phyloP scores from a whole-genome alignment of 345 rosid genomes.

The Salix brachista region DNA sequence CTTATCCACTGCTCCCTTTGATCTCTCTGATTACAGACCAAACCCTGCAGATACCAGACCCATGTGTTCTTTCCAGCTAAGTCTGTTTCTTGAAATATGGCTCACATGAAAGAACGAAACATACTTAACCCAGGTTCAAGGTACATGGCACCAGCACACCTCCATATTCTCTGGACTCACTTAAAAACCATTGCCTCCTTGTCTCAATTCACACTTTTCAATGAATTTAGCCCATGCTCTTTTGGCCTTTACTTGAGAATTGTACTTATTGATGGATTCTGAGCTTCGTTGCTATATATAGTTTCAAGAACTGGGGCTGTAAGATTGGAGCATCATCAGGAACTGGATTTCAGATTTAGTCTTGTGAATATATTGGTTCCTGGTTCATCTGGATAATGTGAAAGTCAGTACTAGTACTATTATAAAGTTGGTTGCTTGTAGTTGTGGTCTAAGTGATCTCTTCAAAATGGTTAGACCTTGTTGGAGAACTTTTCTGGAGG shows the following conservation, averaged over 20 bases:
- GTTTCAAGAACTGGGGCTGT: slow-evolving; percentile 9
- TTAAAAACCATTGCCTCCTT: slow-evolving; percentile 45
- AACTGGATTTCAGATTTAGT: slow-evolving; percentile 16
- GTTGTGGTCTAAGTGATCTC: slow-evolving; percentile 1
- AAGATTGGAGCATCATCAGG: slow-evolving; percentile 15
- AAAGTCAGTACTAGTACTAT: neutral
- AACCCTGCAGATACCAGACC: slow-evolving; percentile 29
- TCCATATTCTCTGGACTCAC: slow-evolving; percentile 50
- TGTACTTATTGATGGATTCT: slow-evolving; percentile 26
- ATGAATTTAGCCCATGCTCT: slow-evolving; percentile 63
- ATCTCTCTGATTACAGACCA: slow-evolving; percentile 39
- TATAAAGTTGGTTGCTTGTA: neutral
- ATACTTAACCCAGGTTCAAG: slow-evolving; percentile 47
- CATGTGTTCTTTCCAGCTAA: slow-evolving; percentile 48
- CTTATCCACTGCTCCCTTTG: slow-evolving; percentile 28
- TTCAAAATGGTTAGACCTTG: slow-evolving; percentile 53
- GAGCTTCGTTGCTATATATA: slow-evolving; percentile 26
- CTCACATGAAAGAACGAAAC: slow-evolving; percentile 28
- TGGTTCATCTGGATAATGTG: slow-evolving; percentile 8
- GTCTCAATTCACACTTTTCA: slow-evolving; percentile 38
- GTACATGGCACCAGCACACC: slow-evolving; percentile 41
- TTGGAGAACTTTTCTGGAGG: slow-evolving; percentile 47
- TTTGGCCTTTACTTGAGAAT: slow-evolving; percentile 35
- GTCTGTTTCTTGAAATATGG: slow-evolving; percentile 36
- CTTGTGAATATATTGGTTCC: slow-evolving; percentile 17